A percentile compares a stretch with the other conserved stretches of the same genome.
Evolutionary conservation across 139 green algal species (phyloP).

Genomic region (Marvania coccoides): DNA sequence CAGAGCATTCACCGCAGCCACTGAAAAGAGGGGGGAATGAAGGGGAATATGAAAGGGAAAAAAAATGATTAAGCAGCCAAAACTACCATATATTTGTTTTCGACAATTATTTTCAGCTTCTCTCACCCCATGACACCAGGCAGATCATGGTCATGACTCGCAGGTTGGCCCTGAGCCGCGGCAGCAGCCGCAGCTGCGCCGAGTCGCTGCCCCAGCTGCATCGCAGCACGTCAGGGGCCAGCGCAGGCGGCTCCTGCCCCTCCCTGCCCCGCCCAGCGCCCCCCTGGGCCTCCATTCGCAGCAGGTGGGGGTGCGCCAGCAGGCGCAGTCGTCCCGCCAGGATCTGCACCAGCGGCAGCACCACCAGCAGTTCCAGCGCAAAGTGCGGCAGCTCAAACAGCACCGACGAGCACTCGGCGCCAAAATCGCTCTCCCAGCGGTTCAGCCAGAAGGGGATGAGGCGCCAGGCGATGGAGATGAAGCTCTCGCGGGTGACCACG

Average conservation of each 20-base stretch:
- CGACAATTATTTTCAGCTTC: too few species aligned
- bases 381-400: conserved; percentile 86
- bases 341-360: conserved; percentile 75
- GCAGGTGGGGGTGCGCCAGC: conserved; percentile 45
- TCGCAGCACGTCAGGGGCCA: conserved; percentile 55
- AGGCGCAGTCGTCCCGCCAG: conserved; percentile 62
- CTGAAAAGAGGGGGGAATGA: conserved; percentile 1
- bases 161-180: conserved; percentile 51
- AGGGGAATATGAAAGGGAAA: too few species aligned
- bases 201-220: conserved; percentile 53
- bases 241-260: conserved; percentile 5
- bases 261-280: conserved; percentile 1
- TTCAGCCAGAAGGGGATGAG: conserved; percentile 86
- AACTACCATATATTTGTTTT: too few species aligned
- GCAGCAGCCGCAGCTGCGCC: conserved; percentile 39
- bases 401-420: conserved; percentile 45
- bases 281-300: background rate
- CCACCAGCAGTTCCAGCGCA: conserved; percentile 75
- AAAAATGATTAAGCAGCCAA: background rate
- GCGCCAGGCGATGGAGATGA: conserved; percentile 74
- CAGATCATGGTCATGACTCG: conserved; percentile 45
- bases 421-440: conserved; percentile 70
- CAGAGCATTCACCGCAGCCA: conserved; percentile 62
- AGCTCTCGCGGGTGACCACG: conserved; percentile 63
- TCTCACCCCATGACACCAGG: conserved; percentile 25